These are phyloP conservation scores for Solanum hybrid DNA, from an alignment of 305 asterid genomes.

Conservation along the genomic window DNA sequence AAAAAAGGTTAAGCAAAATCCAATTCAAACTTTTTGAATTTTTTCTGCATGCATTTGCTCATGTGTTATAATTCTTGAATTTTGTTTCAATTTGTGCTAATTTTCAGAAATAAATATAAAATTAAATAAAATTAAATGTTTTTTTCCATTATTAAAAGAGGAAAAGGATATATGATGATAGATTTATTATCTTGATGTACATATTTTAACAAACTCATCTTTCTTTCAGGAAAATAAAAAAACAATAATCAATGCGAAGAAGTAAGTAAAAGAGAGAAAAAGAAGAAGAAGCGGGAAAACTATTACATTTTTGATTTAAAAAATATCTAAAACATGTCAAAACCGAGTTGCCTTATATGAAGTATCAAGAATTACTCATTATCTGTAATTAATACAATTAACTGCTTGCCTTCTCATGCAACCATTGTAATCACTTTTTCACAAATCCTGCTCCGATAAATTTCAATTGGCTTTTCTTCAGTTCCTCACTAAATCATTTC, in stretches of 20 bases:
- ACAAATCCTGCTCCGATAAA: background rate
- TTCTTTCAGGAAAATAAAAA: background rate
- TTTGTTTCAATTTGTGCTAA: background rate
- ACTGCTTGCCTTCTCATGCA: background rate
- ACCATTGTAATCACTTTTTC: background rate
- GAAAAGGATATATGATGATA: background rate
- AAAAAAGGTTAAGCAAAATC: background rate
- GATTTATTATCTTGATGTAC: background rate
- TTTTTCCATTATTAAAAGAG: background rate
- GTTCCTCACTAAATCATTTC: background rate
- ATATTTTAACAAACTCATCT: background rate
- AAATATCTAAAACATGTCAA: background rate
- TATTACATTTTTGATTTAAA: background rate
- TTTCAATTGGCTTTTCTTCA: background rate
- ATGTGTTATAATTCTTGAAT: background rate
- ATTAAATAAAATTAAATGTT: background rate
- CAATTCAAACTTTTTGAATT: background rate
- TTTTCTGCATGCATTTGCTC: background rate
- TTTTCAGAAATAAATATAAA: background rate
- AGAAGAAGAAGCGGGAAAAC: background rate
- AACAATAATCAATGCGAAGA: background rate
- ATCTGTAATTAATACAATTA: background rate
- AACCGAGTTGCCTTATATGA: background rate
- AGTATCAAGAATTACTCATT: background rate
- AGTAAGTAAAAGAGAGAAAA: background rate